Base-by-base conservation (phyloP, 495 filamentous ascomycete genomes). In the Xylaria venustula region DNA sequence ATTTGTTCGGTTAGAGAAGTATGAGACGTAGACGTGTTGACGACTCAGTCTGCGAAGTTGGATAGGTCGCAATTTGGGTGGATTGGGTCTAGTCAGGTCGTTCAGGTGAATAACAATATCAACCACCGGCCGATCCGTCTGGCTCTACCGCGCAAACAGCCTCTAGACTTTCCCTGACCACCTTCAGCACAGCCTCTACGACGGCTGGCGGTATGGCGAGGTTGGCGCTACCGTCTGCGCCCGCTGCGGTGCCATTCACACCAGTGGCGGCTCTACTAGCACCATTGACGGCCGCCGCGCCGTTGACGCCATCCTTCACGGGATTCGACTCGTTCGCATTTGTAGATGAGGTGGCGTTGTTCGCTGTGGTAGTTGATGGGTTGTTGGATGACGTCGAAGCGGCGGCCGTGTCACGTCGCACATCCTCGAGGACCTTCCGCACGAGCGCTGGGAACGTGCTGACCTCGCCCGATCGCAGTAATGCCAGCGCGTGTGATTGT, bases 371-470 rank as follows among this genome's bases (percentile, higher is more conserved):
- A 50, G 52, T 23, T 46, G 52, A 37, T 15, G 64, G 60, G 37
- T 26, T 45, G 2, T 56, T 14, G 5, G 46, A 19, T 8, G 62
- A 63, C 17, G 69, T 50, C 64, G 30, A 15, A 7, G 64, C 63
- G 20, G 70, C 56, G 28, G 67, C 63, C 0, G 76, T 79, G 58
- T 83, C 81, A n/a, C 72, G 69, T 20, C 75, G 76, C 63, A 85
- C 77, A 66, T 84, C 81, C 32, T 80, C 79, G 57, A 84, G 66
- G 6, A 85, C 81, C 50, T 77, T 79, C 17, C 70, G 70, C 37
- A 85, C 72, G 8, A 84, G 79, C 20, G 72, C 75, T 0, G 81
- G 81, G 67, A 82, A 84, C 9, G 76, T 82, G 54, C 75, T 75
- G 23, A 77, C 68, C 48, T 83, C 79, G 70, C 81, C 82, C 9